phyloP scores from a whole-genome alignment of 352 stramenopile genomes.

The Pythium apleroticum region DNA sequence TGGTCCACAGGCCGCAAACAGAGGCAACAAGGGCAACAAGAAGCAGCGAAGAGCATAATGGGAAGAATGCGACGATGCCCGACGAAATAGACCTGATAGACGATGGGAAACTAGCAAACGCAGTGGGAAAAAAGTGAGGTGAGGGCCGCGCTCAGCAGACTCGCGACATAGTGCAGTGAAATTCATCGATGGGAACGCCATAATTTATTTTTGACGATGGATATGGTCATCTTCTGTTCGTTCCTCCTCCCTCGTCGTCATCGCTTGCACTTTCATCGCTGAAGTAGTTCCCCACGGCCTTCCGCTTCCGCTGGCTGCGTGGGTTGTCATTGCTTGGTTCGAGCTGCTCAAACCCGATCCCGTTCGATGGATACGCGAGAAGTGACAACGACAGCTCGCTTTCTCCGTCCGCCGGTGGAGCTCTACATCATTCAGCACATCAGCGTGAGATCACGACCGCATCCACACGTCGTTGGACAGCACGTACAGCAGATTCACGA shows the following conservation, averaged over 20 bases:
- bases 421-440: constrained; percentile 31
- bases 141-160: neutral
- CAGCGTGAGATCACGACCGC: neutral
- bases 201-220: constrained; percentile 33
- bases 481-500: constrained; percentile 67
- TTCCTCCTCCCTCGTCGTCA: constrained; percentile 28
- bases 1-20: constrained; percentile 23
- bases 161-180: neutral
- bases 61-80: neutral
- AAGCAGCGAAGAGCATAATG: constrained; percentile 54
- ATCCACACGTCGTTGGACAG: constrained; percentile 9
- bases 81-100: constrained; percentile 12
- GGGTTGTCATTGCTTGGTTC: neutral
- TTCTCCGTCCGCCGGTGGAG: constrained; percentile 45
- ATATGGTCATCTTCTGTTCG: constrained; percentile 8
- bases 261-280: constrained; percentile 79
- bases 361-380: constrained; percentile 55
- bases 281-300: constrained; percentile 58
- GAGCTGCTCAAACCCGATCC: neutral
- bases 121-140: neutral
- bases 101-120: neutral
- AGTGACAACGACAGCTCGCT: constrained; percentile 64
- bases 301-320: constrained; percentile 29
- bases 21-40: constrained; percentile 40
- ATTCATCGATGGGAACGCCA: constrained; percentile 11